Percentiles rank a stretch among this genome's conserved stretches.
Evolutionary conservation across 345 rosid species (phyloP).

Genomic region (Salix udensis): DNA sequence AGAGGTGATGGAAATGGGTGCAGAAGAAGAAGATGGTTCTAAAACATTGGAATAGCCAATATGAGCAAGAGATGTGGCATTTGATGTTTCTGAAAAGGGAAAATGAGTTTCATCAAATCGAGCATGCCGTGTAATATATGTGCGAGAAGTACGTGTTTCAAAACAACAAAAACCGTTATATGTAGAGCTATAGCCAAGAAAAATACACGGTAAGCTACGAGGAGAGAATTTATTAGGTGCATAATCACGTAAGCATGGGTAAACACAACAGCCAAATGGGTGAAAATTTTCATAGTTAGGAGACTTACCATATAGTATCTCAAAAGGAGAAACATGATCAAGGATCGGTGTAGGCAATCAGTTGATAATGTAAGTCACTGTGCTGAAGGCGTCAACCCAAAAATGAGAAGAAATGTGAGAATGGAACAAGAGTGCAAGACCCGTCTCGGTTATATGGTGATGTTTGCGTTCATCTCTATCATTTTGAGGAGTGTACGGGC

Average conservation of each 20-base stretch:
- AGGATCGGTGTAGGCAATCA: background rate
- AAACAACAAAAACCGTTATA: background rate
- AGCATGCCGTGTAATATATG: no score
- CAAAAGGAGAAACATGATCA: background rate
- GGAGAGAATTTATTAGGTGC: background rate
- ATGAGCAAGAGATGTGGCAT: no score
- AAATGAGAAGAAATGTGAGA: background rate
- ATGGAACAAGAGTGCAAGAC: background rate
- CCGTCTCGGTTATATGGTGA: background rate
- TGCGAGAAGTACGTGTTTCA: background rate
- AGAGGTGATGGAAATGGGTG: fast-evolving
- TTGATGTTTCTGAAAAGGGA: fast-evolving
- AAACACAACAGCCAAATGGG: background rate
- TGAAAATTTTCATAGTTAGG: background rate
- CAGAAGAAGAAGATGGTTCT: no score
- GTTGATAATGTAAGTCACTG: background rate
- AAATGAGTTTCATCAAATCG: no score
- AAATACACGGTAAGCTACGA: background rate
- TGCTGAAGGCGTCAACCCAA: background rate
- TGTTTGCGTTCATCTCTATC: background rate
- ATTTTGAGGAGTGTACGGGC: background rate
- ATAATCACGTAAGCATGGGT: background rate
- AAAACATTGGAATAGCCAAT: no score
- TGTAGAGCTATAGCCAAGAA: background rate
- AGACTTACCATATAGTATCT: background rate